These are phyloP conservation scores for Raffaelea ambrosiae DNA, from an alignment of 2,329 filamentous ascomycete genomes.

Conservation along the genomic window DNA sequence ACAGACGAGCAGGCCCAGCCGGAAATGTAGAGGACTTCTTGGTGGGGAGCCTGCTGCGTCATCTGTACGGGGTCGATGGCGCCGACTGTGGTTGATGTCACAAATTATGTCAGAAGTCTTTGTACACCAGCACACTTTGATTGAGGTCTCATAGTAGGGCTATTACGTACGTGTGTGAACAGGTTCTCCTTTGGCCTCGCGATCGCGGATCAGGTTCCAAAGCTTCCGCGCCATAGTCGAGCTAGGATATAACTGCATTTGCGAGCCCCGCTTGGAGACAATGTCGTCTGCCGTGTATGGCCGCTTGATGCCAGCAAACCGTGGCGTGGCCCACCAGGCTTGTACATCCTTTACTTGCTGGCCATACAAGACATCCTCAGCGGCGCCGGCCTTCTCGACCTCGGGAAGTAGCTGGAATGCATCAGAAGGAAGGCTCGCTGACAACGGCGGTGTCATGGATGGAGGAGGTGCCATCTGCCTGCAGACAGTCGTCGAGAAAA, in stretches of 20 bases:
- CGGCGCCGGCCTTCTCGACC: constrained; percentile 63
- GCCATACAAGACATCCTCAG: constrained; percentile 80
- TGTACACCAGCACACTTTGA: too few relatives aligned
- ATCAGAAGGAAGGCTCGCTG: constrained; percentile 56
- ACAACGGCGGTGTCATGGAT: constrained; percentile 52
- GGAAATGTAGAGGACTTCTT: constrained; percentile 92
- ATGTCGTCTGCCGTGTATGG: constrained; percentile 88
- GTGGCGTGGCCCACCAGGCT: constrained; percentile 80
- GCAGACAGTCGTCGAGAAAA: constrained; percentile 30
- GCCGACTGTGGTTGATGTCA: constrained; percentile 80
- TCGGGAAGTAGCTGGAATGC: constrained; percentile 81
- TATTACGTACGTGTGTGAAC: constrained; percentile 80
- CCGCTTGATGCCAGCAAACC: constrained; percentile 82
- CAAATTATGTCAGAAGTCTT: neutral
- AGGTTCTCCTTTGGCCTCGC: constrained; percentile 69
- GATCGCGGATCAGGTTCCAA: constrained; percentile 78
- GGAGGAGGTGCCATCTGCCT: constrained; percentile 24
- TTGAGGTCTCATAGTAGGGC: too few relatives aligned
- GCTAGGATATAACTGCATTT: constrained; percentile 83
- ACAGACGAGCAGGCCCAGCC: constrained; percentile 97
- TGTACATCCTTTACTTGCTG: constrained; percentile 78
- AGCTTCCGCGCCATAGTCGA: constrained; percentile 93
- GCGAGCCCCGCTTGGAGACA: constrained; percentile 82
- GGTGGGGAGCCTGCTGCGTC: constrained; percentile 94
- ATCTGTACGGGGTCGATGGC: constrained; percentile 99